Evolutionary conservation across 768 basidiomycete genomes (phyloP).

Genomic region (Phaffia australis): DNA sequence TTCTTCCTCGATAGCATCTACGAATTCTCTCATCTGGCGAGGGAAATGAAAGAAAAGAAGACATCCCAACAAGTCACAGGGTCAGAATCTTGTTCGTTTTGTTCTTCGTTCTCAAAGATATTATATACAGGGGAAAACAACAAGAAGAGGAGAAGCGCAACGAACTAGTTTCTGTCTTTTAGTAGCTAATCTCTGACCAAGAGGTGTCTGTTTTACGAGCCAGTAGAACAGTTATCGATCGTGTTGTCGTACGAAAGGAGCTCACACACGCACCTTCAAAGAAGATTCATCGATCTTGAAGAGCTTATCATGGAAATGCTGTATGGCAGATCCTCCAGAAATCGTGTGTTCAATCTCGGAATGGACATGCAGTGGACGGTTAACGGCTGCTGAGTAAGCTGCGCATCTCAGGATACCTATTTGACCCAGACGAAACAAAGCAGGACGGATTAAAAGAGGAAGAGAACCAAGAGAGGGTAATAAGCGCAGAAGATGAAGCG

Average conservation of each 20-base stretch:
- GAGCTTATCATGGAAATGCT: conserved; percentile 80
- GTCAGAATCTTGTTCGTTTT: no score
- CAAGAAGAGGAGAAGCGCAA: conserved; percentile 13
- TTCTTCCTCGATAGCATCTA: conserved; percentile 43
- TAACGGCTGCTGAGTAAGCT: conserved; percentile 51
- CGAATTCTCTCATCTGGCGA: conserved; percentile 54
- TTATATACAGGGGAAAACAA: not conserved
- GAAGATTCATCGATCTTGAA: conserved; percentile 55
- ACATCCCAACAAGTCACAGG: not conserved
- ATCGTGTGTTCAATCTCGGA: conserved; percentile 16
- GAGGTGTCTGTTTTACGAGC: conserved; percentile 44
- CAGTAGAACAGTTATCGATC: not conserved
- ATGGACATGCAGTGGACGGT: conserved; percentile 38
- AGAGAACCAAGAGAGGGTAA: not conserved
- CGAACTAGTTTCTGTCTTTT: conserved; percentile 62
- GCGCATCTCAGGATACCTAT: conserved; percentile 58
- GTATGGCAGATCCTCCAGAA: conserved; percentile 47
- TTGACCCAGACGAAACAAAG: not conserved
- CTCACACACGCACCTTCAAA: conserved; percentile 47
- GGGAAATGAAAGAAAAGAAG: not conserved
- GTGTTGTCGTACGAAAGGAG: not conserved
- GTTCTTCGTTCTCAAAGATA: not conserved
- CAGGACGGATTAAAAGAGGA: not conserved
- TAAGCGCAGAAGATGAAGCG: no score
- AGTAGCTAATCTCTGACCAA: conserved; percentile 56